phyloP scores from a whole-genome alignment of 2,329 filamentous ascomycete species.

The Biscogniauxia mediterranea region DNA sequence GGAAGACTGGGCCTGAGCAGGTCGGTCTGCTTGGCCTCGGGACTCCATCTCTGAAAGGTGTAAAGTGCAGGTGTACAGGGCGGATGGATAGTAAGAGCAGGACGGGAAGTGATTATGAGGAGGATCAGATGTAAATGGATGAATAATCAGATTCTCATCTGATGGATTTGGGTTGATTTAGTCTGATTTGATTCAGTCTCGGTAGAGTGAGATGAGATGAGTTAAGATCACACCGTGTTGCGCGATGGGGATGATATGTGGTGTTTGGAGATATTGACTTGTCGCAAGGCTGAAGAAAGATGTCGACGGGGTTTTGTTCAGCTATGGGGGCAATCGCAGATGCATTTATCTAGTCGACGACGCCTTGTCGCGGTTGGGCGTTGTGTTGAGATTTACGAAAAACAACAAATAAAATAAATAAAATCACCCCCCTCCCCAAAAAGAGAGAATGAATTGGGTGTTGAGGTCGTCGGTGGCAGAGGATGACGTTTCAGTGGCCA shows the following conservation, averaged over 20 bases:
- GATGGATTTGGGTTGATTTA: neutral
- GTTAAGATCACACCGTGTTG: too few species aligned
- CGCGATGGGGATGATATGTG: too few species aligned
- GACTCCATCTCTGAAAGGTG: slow-evolving; percentile 12
- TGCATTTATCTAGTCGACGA: neutral
- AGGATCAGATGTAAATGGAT: neutral
- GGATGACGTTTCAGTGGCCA: neutral
- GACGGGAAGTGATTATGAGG: too few species aligned
- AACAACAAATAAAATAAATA: too few species aligned
- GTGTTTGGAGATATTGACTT: neutral
- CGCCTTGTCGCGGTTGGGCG: neutral
- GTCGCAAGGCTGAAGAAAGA: neutral
- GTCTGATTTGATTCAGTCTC: too few species aligned
- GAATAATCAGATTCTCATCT: neutral
- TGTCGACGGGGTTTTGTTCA: too few species aligned
- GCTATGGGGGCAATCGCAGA: neutral
- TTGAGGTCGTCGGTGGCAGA: neutral
- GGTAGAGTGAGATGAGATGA: too few species aligned
- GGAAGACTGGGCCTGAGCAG: slow-evolving; percentile 8
- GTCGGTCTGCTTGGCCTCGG: slow-evolving; percentile 10
- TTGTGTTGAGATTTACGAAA: neutral
- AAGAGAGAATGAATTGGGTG: too few species aligned
- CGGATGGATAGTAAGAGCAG: too few species aligned
- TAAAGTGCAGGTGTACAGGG: too few species aligned
- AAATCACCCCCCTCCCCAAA: too few species aligned